Base-by-base conservation (phyloP, 2,329 filamentous ascomycete genomes). In the Aspergillus alliaceus region DNA sequence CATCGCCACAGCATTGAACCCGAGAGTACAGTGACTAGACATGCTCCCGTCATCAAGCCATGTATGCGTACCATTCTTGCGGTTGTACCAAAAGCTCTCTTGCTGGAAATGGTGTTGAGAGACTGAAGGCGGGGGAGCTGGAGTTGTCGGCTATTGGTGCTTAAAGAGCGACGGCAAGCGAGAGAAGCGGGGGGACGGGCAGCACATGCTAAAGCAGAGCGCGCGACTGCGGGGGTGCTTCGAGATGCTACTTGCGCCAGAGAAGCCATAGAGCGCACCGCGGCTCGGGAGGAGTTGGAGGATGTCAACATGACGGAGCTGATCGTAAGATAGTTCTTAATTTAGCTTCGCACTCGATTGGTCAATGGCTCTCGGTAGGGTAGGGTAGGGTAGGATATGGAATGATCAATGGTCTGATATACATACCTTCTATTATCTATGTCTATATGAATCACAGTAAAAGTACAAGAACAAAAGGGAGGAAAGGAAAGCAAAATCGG, bases 101-200 rank as follows among this genome's bases (percentile, higher is more conserved):
- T 71, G 66, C 62, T 69, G 58, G 66, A 59, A 54, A 64, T 63
- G 42, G 62, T 58, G 62, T 65, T 68, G 47, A 74, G 53, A 29
- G 67, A 68, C 59, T 75, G 72, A 56, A 75, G 69, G 63, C 71
- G 72, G 64, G 72, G 65, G 59, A 72, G 72, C n/a, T 73, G 60
- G 31, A 68, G 55, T 49, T 60, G 59, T 51, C 67, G 67, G 67
- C 61, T 61, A 66, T 64, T 71, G 56, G 67, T 68, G 65, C 69
- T 70, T 64, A 74, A 50, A 39, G 68, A 54, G 54, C 68, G 70
- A 54, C 61, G 63, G 56, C 53, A 56, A 61, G 58, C 63, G 61
- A 65, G 37, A 48, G 64, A 61, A 60, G 68, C 63, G 68, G 70
- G 66, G 61, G 66, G 66, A 49, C 66, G 65, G 64, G 67, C 62